Percentiles rank a stretch among this genome's conserved stretches.
phyloP scores from a whole-genome alignment of 2,329 filamentous ascomycete genomes.

The Colletotrichum liriopes region DNA sequence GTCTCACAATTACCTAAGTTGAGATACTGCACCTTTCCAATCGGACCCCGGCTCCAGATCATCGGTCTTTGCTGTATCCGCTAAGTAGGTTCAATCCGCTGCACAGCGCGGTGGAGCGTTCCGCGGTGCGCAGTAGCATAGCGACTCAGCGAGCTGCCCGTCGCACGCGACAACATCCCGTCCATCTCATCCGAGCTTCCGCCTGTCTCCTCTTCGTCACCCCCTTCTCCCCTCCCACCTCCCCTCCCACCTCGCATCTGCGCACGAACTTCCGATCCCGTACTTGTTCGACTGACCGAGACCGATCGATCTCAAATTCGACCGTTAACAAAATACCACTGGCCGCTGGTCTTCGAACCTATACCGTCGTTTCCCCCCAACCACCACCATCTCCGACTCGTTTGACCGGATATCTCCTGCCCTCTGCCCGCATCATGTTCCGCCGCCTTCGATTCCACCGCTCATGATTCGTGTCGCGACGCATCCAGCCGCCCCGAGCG shows the following conservation, averaged over 20 bases:
- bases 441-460: slow-evolving; percentile 9
- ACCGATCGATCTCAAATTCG: background rate
- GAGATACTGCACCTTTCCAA: too few relatives aligned
- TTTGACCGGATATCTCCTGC: background rate
- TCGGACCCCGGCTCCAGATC: slow-evolving; percentile 4
- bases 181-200: slow-evolving; percentile 28
- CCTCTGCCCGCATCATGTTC: slow-evolving; percentile 32
- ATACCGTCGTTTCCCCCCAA: background rate
- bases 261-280: background rate
- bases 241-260: background rate
- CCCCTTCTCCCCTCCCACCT: background rate
- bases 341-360: background rate
- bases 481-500: slow-evolving; percentile 35
- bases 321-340: background rate
- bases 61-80: slow-evolving; percentile 1
- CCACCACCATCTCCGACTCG: background rate
- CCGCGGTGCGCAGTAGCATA: background rate
- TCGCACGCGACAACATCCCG: slow-evolving; percentile 16
- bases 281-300: slow-evolving; percentile 1
- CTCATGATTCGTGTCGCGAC: slow-evolving; percentile 37
- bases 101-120: slow-evolving; percentile 1
- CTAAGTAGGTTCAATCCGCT: too few relatives aligned
- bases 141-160: slow-evolving; percentile 12
- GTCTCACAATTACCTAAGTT: too few relatives aligned
- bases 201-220: slow-evolving; percentile 9